Evolutionary conservation across 1,139 yeast genomes (phyloP).

Genomic region (Keqinozyma sinolaborantium): DNA sequence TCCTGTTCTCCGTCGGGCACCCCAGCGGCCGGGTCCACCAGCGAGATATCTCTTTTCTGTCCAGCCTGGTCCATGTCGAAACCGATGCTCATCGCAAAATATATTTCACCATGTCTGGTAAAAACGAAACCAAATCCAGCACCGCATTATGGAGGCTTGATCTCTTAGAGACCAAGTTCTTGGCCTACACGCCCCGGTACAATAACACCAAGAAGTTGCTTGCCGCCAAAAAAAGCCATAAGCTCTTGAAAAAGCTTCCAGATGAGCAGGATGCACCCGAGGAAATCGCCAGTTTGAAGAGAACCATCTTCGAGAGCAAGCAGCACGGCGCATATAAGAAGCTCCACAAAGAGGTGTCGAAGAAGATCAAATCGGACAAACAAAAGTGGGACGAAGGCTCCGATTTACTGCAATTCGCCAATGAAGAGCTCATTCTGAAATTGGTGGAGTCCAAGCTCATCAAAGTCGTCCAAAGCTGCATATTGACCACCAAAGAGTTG

Average conservation of each 20-base stretch:
- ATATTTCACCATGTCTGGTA: not conserved
- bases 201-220: constrained; percentile 49
- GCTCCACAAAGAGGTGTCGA: constrained; percentile 32
- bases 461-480: constrained; percentile 23
- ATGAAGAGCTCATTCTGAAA: constrained; percentile 17
- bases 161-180: constrained; percentile 46
- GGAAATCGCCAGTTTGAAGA: constrained; percentile 44
- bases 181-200: constrained; percentile 46
- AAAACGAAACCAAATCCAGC: constrained; percentile 7
- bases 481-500: constrained; percentile 23
- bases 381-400: constrained; percentile 9
- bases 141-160: constrained; percentile 46
- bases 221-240: constrained; percentile 43
- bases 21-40: constrained; percentile 1
- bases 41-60: not conserved
- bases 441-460: constrained; percentile 32
- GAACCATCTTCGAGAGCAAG: constrained; percentile 47
- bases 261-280: constrained; percentile 36
- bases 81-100: constrained; percentile 11
- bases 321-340: constrained; percentile 45
- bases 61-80: not conserved
- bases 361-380: constrained; percentile 21
- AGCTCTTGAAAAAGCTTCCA: constrained; percentile 42
- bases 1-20: constrained; percentile 3
- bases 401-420: constrained; percentile 5